These are phyloP conservation scores for Daldinia childiae DNA, from an alignment of 495 filamentous ascomycete genomes.

Conservation along the genomic window DNA sequence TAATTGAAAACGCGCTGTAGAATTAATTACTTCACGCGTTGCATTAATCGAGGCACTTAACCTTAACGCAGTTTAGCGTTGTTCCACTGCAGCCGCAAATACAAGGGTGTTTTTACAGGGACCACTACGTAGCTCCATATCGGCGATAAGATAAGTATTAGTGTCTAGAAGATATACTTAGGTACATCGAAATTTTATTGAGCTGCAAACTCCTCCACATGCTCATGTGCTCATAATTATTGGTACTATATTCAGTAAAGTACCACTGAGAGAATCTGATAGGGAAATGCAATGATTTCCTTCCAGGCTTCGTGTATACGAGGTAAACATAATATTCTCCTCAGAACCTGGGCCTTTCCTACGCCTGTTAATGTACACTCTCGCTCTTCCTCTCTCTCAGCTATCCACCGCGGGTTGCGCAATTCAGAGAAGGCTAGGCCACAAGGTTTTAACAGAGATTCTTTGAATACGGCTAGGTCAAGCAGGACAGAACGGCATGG, in stretches of 20 bases:
- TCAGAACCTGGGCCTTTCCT: conserved; percentile 12
- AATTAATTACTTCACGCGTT: conserved; percentile 33
- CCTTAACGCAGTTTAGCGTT: not conserved
- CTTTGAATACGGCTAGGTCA: conserved; percentile 20
- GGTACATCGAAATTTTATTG: not conserved
- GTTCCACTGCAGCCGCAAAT: not conserved
- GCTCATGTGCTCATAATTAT: not conserved
- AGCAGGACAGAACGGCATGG: not conserved
- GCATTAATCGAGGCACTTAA: conserved; percentile 21
- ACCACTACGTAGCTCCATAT: not conserved
- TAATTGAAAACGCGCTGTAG: conserved; percentile 19
- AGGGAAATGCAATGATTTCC: conserved; percentile 43
- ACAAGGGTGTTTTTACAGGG: not conserved
- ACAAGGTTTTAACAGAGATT: conserved; percentile 34
- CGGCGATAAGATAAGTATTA: not conserved
- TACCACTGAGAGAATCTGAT: not conserved
- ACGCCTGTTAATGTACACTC: conserved; percentile 17
- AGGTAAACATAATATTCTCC: conserved; percentile 35
- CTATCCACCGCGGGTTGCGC: conserved; percentile 46
- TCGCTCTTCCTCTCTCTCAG: conserved; percentile 44
- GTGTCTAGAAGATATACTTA: not conserved
- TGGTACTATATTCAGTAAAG: not conserved
- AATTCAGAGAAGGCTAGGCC: conserved; percentile 41
- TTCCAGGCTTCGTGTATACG: conserved; percentile 37
- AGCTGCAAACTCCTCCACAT: conserved; percentile 1